Evolutionary conservation across 768 basidiomycete species (phyloP), one percentile per base, ranked within the genome.

Genomic region (Amanita pseudoporphyria): DNA sequence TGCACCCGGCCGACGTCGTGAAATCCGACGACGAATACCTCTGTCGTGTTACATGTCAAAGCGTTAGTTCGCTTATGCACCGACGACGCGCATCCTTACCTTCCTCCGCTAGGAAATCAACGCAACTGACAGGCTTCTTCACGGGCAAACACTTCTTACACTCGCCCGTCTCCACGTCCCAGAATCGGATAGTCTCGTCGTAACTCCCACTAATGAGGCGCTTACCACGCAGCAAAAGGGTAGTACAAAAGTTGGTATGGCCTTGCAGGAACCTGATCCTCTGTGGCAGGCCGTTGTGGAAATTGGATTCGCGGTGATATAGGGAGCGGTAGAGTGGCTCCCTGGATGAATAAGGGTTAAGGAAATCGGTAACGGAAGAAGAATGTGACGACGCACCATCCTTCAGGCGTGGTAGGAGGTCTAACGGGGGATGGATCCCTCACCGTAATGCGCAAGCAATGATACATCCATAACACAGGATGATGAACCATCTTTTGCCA

Each of bases 1-100:
- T 94, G 92, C 0, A 93, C 88, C 7, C 91, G 87, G 19, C 88
- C 91, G 50, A 93, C 84, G 58, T 94, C 92, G 53, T 93, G 89
- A 66, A 92, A 93, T 0, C 91, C 92, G 30, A 90, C 88, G 12
- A 90, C 91, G 51, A 94, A 88, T 3, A 93, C 87, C 76, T 89
- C 84, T 47, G 14, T 22, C 7, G 9, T 7, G 26, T 28, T 28
- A 28, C 26, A 28, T 28, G 26, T 28, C 26, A 3, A n/a, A 28
- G 26, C 7, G 7, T 28, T 28, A 28, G 26, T 4, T 28, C 26
- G 26, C 26, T 1, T 9, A 44, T 30, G 5, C 30, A 30, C 24
- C 19, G 21, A 19, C 42, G 26, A 44, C 13, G 6, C 13, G 28
- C 6, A 9, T 22, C 7, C 45, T 37, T 33, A 47, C 45, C 45